Percentiles rank a stretch among this genome's conserved stretches.
Conservation (phyloP, 116 monocot species). For the Dioscorea cayenensis region DNA sequence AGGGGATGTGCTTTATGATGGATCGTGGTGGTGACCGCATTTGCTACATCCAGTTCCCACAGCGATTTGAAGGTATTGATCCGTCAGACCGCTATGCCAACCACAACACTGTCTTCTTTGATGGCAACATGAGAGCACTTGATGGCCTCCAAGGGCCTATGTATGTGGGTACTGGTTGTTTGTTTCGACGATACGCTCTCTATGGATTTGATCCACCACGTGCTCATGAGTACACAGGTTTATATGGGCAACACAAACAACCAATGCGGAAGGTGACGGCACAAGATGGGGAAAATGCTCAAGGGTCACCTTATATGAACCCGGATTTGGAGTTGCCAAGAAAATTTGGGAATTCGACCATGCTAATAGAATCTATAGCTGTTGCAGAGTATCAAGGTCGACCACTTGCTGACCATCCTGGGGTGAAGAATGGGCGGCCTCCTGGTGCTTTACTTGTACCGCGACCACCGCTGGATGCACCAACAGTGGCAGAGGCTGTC, state of each 20-base stretch:
- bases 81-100: constrained; percentile 91
- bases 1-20: constrained; percentile 91
- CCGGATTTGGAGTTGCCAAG: constrained; percentile 16
- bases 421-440: constrained; percentile 42
- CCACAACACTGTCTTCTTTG: constrained; percentile 94
- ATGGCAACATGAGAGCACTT: constrained; percentile 92
- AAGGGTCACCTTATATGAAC: not conserved
- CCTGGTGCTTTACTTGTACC: constrained; percentile 37
- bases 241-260: constrained; percentile 26
- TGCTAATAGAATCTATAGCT: constrained; percentile 39
- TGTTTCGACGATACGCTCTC: constrained; percentile 30
- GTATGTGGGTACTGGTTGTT: constrained; percentile 42
- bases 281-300: not conserved
- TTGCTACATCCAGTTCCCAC: constrained; percentile 87
- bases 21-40: constrained; percentile 67
- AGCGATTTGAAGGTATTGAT: constrained; percentile 84
- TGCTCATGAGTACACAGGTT: constrained; percentile 10
- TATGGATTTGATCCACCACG: constrained; percentile 39
- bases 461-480: constrained; percentile 29
- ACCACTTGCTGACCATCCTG: constrained; percentile 53
- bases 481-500: constrained; percentile 42
- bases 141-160: constrained; percentile 62
- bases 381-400: constrained; percentile 58
- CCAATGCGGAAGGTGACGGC: not conserved
- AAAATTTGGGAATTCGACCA: constrained; percentile 46